Evolutionary conservation across 352 stramenopile genomes (phyloP), one percentile per base, ranked within the genome.

Genomic region (Phytophthora citricola): DNA sequence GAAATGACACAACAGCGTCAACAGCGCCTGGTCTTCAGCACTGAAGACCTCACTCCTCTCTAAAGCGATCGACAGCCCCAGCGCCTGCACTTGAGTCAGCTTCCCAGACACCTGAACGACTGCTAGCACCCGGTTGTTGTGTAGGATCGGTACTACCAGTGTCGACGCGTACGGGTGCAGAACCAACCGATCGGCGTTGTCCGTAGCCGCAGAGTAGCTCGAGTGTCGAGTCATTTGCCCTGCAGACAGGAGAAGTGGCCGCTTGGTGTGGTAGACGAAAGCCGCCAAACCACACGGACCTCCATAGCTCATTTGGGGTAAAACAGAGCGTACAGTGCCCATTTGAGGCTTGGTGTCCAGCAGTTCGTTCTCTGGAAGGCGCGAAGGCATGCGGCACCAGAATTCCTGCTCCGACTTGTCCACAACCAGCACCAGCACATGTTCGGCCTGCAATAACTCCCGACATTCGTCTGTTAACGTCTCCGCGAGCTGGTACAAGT

Each of bases 371-470:
- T 17, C 10, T 14, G 45, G 20, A 24, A 41, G 32, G 20, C 58
- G 64, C n/a, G 20, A 70, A 5, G 74, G 73, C 14, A 90, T 58
- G 15, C 85, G 83, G 27, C 85, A 91, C 85, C 85, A 93, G 24
- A 93, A 91, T 40, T 93, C 85, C 15, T 92, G 79, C 58, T 92
- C 78, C 4, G 82, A 73, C 15, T 84, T 84, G 58, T 93, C 83
- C 27, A 87, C 75, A 4, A 93, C 73, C 20, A 91, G 83, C 50
- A 93, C 71, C 17, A 92, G 71, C 11, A 78, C 74, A 41, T 92
- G 82, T 53, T 93, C 85, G 6, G 85, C 83, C 5, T 79, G 62
- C 14, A 85, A 45, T 24, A 93, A 62, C 27, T 69, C 57, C 3
- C 76, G 48, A 10, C 76, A 78, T 75, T 93, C 83, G 4, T 66